Base-by-base conservation (phyloP, 306 rosid genomes). In the Benincasa hispida region DNA sequence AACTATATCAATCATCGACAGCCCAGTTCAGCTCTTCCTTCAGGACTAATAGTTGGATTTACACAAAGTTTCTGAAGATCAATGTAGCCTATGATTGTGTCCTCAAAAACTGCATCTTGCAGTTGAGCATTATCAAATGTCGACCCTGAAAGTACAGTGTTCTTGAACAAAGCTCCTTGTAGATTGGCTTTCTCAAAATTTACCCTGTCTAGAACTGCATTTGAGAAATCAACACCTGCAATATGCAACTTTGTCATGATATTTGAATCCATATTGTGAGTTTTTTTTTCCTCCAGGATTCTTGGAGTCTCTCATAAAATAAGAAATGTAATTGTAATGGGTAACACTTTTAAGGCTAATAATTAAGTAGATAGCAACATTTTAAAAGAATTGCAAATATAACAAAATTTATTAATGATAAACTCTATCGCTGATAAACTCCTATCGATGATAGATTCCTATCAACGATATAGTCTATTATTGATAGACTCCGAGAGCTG, bases 11-110 rank as follows among this genome's bases (percentile, higher is more conserved):
- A 65, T 86, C 81, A 87, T 83, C 98, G 89, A 78, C 98, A 93
- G 83, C 98, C 98, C 51, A 91, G 80, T 19, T 80, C 89, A 53
- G 84, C 89, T 83, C 97, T 88, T 50, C 96, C 85, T 5, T 88
- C 97, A 5, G 77, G 87, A 63, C 75, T n/a, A 32, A 93, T 79
- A 39, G 87, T 74, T 22, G 83, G 83, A 80, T 93, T 93, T 79
- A 69, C 85, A 79, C 98, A 93, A 58, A 93, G 85, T 83, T 93
- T 93, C 81, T 91, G 98, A 34, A 94, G 95, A 83, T 94, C 97
- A 79, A 91, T 84, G 83, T 91, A 94, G 68, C 96, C 97, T 79
- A 94, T 89, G 70, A 94, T 94, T 56, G 98, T 91, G 81, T 94
- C 98, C 86, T 94, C 97, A 76, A 91, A 94, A 75, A 81, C 85